Conservation (phyloP, 2,329 filamentous ascomycete genomes). For the Ophiosphaerella narmari region DNA sequence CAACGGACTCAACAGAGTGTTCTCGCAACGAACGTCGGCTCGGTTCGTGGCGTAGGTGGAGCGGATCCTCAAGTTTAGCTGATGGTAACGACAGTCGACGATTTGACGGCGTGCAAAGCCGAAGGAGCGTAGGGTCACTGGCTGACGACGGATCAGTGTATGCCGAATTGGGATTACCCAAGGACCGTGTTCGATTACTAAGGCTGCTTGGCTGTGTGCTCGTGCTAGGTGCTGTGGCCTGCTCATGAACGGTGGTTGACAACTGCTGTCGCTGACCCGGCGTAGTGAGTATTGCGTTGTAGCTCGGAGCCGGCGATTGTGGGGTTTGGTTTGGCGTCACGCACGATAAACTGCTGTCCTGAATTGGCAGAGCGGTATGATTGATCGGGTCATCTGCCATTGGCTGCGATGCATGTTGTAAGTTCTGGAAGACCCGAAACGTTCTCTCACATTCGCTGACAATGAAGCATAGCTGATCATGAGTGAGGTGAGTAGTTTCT, state of each 20-base stretch:
- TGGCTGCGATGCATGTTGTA: no score
- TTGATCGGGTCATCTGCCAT: no score
- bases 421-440: no score
- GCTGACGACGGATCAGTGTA: background rate
- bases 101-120: background rate
- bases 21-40: no score
- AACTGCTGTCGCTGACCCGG: background rate
- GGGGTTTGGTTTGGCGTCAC: no score
- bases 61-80: background rate
- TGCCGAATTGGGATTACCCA: background rate
- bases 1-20: no score
- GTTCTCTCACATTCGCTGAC: background rate
- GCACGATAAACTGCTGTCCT: background rate
- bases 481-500: background rate
- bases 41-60: no score
- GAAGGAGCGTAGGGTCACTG: background rate
- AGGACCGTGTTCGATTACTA: background rate
- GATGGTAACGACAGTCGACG: background rate
- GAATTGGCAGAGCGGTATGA: background rate
- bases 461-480: background rate
- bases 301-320: no score
- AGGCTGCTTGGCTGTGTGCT: conserved; percentile 6
- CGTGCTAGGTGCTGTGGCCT: background rate
- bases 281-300: background rate
- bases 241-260: background rate